These are phyloP conservation scores for Bryum argenteum DNA, from an alignment of 225 moss, liverwort and hornwort genomes.

Conservation along the genomic window DNA sequence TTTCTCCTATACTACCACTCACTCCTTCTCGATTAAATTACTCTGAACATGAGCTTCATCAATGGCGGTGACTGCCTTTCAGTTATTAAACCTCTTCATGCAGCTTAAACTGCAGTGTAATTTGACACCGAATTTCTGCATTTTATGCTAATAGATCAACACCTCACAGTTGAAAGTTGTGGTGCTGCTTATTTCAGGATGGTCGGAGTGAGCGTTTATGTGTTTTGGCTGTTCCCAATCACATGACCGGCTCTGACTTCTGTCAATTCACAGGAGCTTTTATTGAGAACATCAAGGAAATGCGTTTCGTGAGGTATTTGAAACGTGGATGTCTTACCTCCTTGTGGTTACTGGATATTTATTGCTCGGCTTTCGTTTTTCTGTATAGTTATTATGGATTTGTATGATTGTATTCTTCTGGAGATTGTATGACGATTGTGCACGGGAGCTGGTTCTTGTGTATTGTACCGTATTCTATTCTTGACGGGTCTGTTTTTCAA, in stretches of 20 bases:
- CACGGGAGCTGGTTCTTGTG: background rate
- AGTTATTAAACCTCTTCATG: no score
- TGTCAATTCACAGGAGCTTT: slow-evolving; percentile 97
- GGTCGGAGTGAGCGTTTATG: slow-evolving; percentile 83
- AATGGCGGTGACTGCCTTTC: no score
- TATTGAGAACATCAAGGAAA: slow-evolving; percentile 82
- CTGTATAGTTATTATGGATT: no score
- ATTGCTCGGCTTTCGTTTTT: background rate
- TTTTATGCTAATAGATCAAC: no score
- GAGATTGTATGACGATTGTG: background rate
- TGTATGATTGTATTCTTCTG: background rate
- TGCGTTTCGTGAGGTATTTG: slow-evolving; percentile 87
- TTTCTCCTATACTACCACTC: no score
- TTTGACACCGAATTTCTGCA: no score
- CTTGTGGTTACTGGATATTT: slow-evolving; percentile 1
- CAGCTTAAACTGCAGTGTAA: no score
- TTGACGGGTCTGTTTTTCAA: slow-evolving; percentile 21
- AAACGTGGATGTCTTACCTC: background rate
- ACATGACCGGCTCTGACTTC: slow-evolving; percentile 93
- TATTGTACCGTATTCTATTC: background rate
- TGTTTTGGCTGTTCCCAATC: slow-evolving; percentile 92
- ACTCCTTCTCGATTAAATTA: no score
- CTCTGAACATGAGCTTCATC: no score
- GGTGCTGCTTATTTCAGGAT: slow-evolving; percentile 50
- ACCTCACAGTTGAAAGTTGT: slow-evolving; percentile 12